phyloP scores from a whole-genome alignment of 2,329 filamentous ascomycete genomes.

The Amphichorda felina region DNA sequence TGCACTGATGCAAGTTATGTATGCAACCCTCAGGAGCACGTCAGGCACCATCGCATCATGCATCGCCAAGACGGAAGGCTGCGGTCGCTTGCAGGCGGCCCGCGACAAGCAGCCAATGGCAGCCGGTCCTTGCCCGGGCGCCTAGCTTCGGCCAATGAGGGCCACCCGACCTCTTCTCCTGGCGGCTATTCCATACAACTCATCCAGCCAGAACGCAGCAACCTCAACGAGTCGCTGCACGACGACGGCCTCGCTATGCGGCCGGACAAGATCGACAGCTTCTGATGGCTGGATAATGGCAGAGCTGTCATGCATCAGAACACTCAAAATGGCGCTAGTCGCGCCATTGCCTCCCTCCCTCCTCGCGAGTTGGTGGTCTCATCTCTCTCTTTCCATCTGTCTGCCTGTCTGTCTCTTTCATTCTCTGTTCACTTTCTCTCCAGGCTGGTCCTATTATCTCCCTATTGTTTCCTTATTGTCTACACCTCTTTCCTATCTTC shows the following conservation, averaged over 20 bases:
- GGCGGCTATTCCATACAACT: conserved; percentile 27
- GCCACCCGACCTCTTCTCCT: conserved; percentile 6
- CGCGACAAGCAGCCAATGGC: conserved; percentile 16
- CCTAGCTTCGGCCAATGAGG: conserved; percentile 16
- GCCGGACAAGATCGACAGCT: too few relatives aligned
- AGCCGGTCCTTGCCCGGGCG: conserved; percentile 10
- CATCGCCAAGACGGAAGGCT: too few relatives aligned
- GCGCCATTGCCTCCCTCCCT: too few relatives aligned
- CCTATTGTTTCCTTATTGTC: not conserved
- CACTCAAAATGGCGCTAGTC: too few relatives aligned
- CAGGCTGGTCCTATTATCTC: not conserved
- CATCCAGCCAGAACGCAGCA: conserved; percentile 9
- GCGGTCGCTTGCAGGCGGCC: conserved; percentile 2
- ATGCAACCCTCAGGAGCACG: too few relatives aligned
- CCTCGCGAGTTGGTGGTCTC: too few relatives aligned
- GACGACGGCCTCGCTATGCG: not conserved
- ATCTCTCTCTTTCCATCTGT: too few relatives aligned
- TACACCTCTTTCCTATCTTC: too few relatives aligned
- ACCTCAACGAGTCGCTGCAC: conserved; percentile 9
- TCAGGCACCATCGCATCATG: too few relatives aligned
- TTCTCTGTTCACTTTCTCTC: not conserved
- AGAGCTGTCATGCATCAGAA: not conserved
- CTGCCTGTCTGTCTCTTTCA: not conserved
- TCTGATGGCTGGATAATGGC: too few relatives aligned
- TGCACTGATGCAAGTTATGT: too few relatives aligned